These are phyloP conservation scores for Fomitopsis palustris DNA, from an alignment of 1,284 basidiomycete genomes.

Conservation along the genomic window DNA sequence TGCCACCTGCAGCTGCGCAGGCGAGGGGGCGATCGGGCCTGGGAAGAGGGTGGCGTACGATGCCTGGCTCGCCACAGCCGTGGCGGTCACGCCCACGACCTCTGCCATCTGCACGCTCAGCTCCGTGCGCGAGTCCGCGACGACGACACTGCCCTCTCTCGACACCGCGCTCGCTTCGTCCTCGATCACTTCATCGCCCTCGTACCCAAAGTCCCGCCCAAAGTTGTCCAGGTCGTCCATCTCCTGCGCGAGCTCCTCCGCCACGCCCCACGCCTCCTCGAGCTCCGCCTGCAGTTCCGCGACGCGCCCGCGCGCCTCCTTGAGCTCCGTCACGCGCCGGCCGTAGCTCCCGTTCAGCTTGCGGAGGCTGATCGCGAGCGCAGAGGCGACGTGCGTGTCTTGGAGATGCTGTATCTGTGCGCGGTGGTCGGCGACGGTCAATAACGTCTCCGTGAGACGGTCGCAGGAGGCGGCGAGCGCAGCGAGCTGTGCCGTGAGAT, in stretches of 20 bases:
- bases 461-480: constrained; percentile 60
- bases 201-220: constrained; percentile 22
- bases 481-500: constrained; percentile 54
- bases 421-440: constrained; percentile 57
- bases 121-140: constrained; percentile 18
- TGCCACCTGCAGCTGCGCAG: constrained; percentile 1
- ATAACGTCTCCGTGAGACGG: constrained; percentile 49
- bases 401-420: constrained; percentile 56
- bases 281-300: constrained; percentile 61
- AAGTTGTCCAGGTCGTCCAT: constrained; percentile 50
- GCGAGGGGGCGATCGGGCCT: constrained; percentile 9
- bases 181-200: constrained; percentile 29
- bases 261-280: constrained; percentile 78
- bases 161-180: constrained; percentile 35
- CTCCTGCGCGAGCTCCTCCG: constrained; percentile 66
- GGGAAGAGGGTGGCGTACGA: constrained; percentile 18
- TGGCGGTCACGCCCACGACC: constrained; percentile 32
- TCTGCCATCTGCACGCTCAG: constrained; percentile 25
- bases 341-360: constrained; percentile 75
- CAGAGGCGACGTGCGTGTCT: constrained; percentile 67
- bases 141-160: constrained; percentile 21
- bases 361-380: constrained; percentile 69
- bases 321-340: constrained; percentile 55
- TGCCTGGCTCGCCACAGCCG: constrained; percentile 29
- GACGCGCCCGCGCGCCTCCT: constrained; percentile 42